Evolutionary conservation across 495 filamentous ascomycete species (phyloP).

Genomic region (Hyaloscypha bicolor): DNA sequence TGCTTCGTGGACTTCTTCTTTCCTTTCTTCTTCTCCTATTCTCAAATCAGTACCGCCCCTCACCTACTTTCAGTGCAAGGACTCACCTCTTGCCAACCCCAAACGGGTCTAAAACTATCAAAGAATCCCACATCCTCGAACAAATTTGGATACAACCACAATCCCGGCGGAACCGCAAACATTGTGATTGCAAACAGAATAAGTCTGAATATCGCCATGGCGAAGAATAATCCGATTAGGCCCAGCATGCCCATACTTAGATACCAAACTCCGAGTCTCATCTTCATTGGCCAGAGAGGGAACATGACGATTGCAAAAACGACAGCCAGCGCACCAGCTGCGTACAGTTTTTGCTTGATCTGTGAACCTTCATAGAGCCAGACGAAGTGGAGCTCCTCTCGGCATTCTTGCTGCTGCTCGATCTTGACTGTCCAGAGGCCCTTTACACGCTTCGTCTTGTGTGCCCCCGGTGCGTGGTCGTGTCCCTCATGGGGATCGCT

Average conservation of each 20-base stretch:
- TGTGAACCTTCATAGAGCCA: conserved; percentile 96
- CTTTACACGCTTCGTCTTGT: conserved; percentile 86
- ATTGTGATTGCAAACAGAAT: conserved; percentile 95
- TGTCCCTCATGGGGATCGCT: conserved; percentile 76
- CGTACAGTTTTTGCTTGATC: conserved; percentile 90
- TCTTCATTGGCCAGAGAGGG: conserved; percentile 90
- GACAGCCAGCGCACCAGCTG: conserved; percentile 73
- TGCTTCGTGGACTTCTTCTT: conserved; percentile 51
- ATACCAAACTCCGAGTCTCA: conserved; percentile 96
- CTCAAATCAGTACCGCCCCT: conserved; percentile 33
- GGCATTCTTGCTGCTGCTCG: conserved; percentile 93
- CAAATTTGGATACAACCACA: conserved; percentile 97
- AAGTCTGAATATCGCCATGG: conserved; percentile 93
- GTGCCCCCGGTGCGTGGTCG: conserved; percentile 64
- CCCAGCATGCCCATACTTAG: conserved; percentile 93
- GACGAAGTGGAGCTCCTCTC: conserved; percentile 90
- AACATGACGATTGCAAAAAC: conserved; percentile 92
- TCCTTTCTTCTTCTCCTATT: conserved; percentile 62
- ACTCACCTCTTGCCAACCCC: conserved; percentile 97
- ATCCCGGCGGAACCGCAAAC: conserved; percentile 78
- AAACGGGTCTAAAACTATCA: conserved; percentile 93
- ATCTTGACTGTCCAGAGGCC: conserved; percentile 96
- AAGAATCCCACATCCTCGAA: conserved; percentile 99
- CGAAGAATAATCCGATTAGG: conserved; percentile 92
- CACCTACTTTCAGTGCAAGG: background rate